A percentile compares a stretch with the other conserved stretches of the same genome.
Conservation (phyloP, 768 basidiomycete species). For the Amanita inopinata region DNA sequence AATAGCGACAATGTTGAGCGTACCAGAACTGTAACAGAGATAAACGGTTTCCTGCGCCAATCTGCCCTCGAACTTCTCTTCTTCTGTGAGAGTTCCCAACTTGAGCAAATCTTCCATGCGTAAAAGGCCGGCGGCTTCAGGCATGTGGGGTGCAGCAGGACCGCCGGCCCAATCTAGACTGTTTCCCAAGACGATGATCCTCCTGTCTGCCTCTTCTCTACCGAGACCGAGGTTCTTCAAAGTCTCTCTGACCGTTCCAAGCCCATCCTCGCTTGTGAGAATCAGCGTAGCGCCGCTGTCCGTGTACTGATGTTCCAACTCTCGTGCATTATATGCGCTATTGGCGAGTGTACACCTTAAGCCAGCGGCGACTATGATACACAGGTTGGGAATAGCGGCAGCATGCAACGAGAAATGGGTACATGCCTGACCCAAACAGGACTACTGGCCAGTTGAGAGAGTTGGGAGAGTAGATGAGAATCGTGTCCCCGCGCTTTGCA, state of each 20-base stretch:
- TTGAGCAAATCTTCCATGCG: conserved; percentile 41
- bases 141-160: conserved; percentile 17
- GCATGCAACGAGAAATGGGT: neutral
- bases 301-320: conserved; percentile 62
- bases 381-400: conserved; percentile 3
- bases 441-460: conserved; percentile 42
- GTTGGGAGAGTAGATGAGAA: conserved; percentile 64
- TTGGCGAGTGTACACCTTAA: conserved; percentile 66
- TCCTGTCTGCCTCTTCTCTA: conserved; percentile 35
- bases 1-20: neutral
- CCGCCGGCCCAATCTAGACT: conserved; percentile 37
- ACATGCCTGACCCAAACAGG: conserved; percentile 34
- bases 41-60: conserved; percentile 49
- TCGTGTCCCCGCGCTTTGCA: conserved; percentile 41
- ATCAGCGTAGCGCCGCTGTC: conserved; percentile 58
- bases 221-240: conserved; percentile 40
- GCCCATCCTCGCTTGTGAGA: conserved; percentile 53
- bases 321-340: conserved; percentile 54
- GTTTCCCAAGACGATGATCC: conserved; percentile 49
- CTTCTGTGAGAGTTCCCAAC: conserved; percentile 35
- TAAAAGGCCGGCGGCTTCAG: conserved; percentile 23
- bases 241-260: conserved; percentile 46
- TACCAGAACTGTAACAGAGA: conserved; percentile 49
- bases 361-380: conserved; percentile 46
- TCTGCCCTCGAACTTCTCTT: conserved; percentile 46